Evolutionary conservation across 1,139 yeast genomes (phyloP).

Genomic region (Candida tunisiensis): DNA sequence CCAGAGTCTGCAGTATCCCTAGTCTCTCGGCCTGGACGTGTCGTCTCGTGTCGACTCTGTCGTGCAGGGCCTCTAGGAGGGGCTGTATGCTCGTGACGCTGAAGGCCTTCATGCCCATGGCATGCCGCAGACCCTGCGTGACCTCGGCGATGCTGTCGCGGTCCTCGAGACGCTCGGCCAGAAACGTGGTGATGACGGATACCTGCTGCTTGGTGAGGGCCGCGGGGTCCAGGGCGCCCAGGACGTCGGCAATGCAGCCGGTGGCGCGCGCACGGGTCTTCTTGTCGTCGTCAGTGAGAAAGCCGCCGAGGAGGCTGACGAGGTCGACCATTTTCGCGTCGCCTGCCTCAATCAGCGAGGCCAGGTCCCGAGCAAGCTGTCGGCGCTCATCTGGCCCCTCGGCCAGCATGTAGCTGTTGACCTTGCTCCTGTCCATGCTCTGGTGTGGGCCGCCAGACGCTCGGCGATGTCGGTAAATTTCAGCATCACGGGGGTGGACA

Average conservation of each 20-base stretch:
- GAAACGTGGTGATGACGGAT: constrained; percentile 46
- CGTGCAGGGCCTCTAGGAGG: constrained; percentile 26
- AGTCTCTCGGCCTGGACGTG: constrained; percentile 52
- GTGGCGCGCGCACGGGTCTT: constrained; percentile 34
- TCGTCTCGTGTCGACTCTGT: constrained; percentile 40
- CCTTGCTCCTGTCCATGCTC: no score
- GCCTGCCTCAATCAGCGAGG: no score
- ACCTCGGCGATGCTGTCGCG: constrained; percentile 34
- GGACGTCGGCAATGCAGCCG: constrained; percentile 37
- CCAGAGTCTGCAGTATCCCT: constrained; percentile 36
- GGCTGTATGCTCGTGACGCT: constrained; percentile 11
- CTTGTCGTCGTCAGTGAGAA: constrained; percentile 53
- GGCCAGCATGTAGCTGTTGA: constrained; percentile 9
- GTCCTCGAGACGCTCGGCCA: constrained; percentile 52
- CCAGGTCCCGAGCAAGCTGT: constrained; percentile 3
- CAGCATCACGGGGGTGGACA: no score
- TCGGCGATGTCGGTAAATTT: no score
- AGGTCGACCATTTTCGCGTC: constrained; percentile 32
- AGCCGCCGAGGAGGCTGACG: constrained; percentile 37
- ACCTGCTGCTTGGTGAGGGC: constrained; percentile 41
- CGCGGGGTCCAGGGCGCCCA: constrained; percentile 22
- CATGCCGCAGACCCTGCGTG: constrained; percentile 35
- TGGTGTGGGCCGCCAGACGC: no score
- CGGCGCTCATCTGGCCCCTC: constrained; percentile 3
- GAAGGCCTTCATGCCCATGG: constrained; percentile 27